Conservation (phyloP, 2,329 filamentous ascomycete species). For the Alternaria conjuncta region DNA sequence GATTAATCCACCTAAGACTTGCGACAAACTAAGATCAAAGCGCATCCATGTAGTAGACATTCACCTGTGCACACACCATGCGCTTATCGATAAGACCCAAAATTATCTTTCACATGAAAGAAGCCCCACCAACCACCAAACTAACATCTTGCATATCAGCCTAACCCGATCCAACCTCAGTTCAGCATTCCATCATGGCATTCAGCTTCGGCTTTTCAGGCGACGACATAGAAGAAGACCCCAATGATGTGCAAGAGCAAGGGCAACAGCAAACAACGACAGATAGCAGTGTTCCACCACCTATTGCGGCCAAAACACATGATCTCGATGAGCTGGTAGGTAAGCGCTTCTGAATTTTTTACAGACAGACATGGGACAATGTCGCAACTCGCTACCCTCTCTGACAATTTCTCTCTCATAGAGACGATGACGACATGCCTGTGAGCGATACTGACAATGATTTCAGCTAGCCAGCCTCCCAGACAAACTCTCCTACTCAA, state of each 20-base stretch:
- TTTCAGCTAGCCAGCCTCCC: conserved; percentile 65
- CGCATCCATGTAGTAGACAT: conserved; percentile 3
- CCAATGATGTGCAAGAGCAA: conserved; percentile 39
- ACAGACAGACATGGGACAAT: background rate
- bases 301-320: conserved; percentile 50
- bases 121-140: background rate
- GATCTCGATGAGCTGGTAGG: conserved; percentile 57
- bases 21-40: background rate
- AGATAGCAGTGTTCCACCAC: conserved; percentile 31
- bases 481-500: conserved; percentile 74
- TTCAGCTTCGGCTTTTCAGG: conserved; percentile 67
- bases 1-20: background rate
- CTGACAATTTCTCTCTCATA: background rate
- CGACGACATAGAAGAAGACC: conserved; percentile 63
- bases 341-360: background rate
- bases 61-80: conserved; percentile 19
- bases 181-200: conserved; percentile 28
- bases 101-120: conserved; percentile 21
- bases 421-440: no score
- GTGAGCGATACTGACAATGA: background rate
- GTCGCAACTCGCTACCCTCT: background rate
- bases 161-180: background rate
- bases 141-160: background rate
- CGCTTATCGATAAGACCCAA: conserved; percentile 34
- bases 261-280: conserved; percentile 1